Evolutionary conservation across 352 stramenopile genomes (phyloP).

Genomic region (Phytophthora palmivora): DNA sequence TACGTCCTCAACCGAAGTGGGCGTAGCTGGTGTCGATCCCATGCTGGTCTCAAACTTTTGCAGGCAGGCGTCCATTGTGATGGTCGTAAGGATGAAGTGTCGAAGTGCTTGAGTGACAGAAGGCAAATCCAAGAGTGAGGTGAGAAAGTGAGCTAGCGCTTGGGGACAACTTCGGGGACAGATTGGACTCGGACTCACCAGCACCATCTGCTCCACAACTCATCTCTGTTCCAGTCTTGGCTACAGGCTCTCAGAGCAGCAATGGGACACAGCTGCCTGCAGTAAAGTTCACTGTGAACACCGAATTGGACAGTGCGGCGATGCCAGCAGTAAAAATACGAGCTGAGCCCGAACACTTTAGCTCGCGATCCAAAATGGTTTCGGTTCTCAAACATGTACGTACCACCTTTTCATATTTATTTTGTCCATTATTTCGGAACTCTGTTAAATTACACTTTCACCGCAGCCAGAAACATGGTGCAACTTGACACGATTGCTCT

Average conservation of each 20-base stretch:
- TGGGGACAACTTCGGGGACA: slow-evolving; percentile 19
- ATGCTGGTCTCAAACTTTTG: slow-evolving; percentile 42
- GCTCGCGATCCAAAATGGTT: not conserved
- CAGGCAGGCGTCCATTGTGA: slow-evolving; percentile 57
- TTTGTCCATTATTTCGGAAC: too few relatives aligned
- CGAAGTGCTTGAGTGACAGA: slow-evolving; percentile 29
- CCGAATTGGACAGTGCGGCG: slow-evolving; percentile 31
- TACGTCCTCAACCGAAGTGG: slow-evolving; percentile 13
- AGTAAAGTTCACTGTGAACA: slow-evolving; percentile 11
- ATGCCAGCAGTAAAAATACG: slow-evolving; percentile 28
- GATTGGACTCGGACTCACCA: slow-evolving; percentile 11
- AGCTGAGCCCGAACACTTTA: slow-evolving; percentile 17
- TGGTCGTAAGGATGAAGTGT: slow-evolving; percentile 22
- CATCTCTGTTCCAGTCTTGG: slow-evolving; percentile 25
- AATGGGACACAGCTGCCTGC: slow-evolving; percentile 19
- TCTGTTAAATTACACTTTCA: too few relatives aligned
- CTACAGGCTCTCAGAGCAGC: slow-evolving; percentile 37
- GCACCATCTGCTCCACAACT: slow-evolving; percentile 27
- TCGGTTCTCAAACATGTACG: not conserved
- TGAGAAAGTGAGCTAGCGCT: slow-evolving; percentile 6
- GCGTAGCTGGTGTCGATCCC: slow-evolving; percentile 17
- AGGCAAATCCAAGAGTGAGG: slow-evolving; percentile 42
- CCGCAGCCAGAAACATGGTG: not conserved
- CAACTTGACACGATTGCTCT: not conserved
- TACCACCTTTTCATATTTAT: too few relatives aligned